Conservation (phyloP, 2,329 filamentous ascomycete species). For the Pezicula rhizophila region DNA sequence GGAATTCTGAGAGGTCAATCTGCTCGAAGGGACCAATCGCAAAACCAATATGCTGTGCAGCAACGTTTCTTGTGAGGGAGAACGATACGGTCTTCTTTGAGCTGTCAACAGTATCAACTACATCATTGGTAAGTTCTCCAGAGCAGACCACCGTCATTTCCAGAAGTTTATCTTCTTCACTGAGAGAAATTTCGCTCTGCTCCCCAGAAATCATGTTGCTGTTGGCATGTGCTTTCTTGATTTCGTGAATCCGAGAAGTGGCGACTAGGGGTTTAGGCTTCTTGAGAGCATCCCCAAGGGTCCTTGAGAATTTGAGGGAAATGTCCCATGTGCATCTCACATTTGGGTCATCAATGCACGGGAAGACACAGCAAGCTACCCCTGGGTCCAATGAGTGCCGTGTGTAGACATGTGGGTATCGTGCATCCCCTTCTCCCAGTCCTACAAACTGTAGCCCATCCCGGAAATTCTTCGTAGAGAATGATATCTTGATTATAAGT, state of each 20-base stretch:
- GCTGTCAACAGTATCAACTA: constrained; percentile 67
- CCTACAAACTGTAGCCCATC: constrained; percentile 93
- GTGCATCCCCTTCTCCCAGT: constrained; percentile 67
- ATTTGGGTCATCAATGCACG: constrained; percentile 81
- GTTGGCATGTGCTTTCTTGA: constrained; percentile 26
- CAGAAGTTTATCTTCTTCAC: constrained; percentile 76
- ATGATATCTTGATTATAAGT: constrained; percentile 68
- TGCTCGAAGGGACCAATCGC: constrained; percentile 92
- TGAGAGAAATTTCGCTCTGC: constrained; percentile 36
- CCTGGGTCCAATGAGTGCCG: constrained; percentile 74
- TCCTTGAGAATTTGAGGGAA: constrained; percentile 78
- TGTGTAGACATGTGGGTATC: constrained; percentile 90
- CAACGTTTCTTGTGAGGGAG: constrained; percentile 65
- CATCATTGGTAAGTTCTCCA: constrained; percentile 80
- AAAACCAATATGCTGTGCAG: constrained; percentile 87
- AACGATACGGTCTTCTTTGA: constrained; percentile 87
- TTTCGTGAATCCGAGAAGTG: constrained; percentile 30
- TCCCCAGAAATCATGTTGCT: constrained; percentile 10
- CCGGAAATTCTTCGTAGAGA: constrained; percentile 65
- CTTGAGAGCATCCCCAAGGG: constrained; percentile 69
- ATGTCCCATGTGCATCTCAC: constrained; percentile 83
- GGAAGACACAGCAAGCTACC: constrained; percentile 80
- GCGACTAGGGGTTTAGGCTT: constrained; percentile 29
- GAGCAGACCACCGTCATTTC: constrained; percentile 91
- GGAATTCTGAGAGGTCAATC: constrained; percentile 81